Base-by-base conservation (phyloP, 768 basidiomycete species). In the Boletus sp. region DNA sequence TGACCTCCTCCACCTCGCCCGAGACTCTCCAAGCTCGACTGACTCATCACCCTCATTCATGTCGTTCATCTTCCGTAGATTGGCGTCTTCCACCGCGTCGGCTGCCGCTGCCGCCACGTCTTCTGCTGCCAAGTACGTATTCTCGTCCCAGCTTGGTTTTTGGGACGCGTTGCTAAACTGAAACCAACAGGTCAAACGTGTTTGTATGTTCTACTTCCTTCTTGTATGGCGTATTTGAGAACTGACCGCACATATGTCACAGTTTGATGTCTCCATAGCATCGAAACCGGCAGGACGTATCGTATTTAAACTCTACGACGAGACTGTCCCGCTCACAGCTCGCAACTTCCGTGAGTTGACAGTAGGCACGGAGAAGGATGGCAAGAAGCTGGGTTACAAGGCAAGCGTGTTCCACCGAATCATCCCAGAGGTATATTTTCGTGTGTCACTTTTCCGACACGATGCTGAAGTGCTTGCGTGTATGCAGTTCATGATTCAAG, bases 311-410 rank as follows among this genome's bases (percentile, higher is more conserved):
- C 82, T 95, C 42, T 92, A 81, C 73, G 90, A 94, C 72, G 82
- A 87, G 54, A 78, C 82, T 17, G 90, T 92, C n/a, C 94, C 94
- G 52, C 83, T 81, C 72, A 94, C 93, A 11, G 72, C 89, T 3
- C 75, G 73, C 49, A 93, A 94, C 78, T 94, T 94, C 77, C 86
- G 92, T 52, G 86, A 89, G 67, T 79, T 94, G 46, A 83, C 86
- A 8, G 83, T 85, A 7, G 84, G 83, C 7, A 52, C 57, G 12
- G 47, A 66, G 1, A 59, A 62, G 37, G 53, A 58, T 2, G 76
- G 83, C 63, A 79, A 83, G 57, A 83, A 85, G 18, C 86, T 87
- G 62, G 90, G 88, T 8, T 97, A 94, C 74, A 72, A 80, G 28
- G 82, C 79, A 3, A 85, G 84, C 57, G 57, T 56, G 10, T 90